These are phyloP conservation scores for Microglena sp. DNA, from an alignment of 139 green algal genomes.

Conservation along the genomic window DNA sequence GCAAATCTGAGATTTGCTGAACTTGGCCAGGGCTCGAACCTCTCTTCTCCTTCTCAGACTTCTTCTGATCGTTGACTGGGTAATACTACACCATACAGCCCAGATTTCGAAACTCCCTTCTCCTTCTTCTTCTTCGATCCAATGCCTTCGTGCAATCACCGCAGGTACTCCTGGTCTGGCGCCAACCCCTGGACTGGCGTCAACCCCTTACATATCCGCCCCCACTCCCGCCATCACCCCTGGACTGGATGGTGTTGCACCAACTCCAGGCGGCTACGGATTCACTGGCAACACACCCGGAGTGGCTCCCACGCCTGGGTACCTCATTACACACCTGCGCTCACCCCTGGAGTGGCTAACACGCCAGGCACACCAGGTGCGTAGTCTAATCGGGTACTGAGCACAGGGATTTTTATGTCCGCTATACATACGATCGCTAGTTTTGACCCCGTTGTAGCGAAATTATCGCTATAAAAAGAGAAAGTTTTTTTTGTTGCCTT, in stretches of 20 bases:
- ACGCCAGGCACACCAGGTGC: constrained; percentile 18
- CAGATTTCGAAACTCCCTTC: too few species aligned
- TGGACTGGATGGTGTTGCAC: constrained; percentile 11
- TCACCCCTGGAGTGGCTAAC: constrained; percentile 17
- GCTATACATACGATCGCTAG: too few species aligned
- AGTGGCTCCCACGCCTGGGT: constrained; percentile 9
- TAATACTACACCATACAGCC: too few species aligned
- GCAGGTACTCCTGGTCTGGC: constrained; percentile 13
- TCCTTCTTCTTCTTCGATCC: neutral
- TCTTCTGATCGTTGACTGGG: too few species aligned
- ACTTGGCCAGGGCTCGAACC: neutral
- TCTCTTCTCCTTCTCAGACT: neutral
- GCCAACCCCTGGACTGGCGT: constrained; percentile 14
- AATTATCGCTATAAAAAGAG: too few species aligned
- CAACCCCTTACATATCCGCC: constrained; percentile 20
- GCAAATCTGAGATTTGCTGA: too few species aligned
- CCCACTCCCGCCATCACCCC: constrained; percentile 11
- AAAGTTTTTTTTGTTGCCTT: too few species aligned
- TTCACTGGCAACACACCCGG: constrained; percentile 10
- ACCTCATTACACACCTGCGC: constrained; percentile 16
- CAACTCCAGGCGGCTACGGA: constrained; percentile 8
- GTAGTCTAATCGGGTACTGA: neutral
- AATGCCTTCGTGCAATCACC: neutral
- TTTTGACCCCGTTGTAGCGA: too few species aligned
- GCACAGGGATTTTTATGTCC: neutral